Evolutionary conservation across 768 basidiomycete species (phyloP).

Genomic region (Hericium coralloides): DNA sequence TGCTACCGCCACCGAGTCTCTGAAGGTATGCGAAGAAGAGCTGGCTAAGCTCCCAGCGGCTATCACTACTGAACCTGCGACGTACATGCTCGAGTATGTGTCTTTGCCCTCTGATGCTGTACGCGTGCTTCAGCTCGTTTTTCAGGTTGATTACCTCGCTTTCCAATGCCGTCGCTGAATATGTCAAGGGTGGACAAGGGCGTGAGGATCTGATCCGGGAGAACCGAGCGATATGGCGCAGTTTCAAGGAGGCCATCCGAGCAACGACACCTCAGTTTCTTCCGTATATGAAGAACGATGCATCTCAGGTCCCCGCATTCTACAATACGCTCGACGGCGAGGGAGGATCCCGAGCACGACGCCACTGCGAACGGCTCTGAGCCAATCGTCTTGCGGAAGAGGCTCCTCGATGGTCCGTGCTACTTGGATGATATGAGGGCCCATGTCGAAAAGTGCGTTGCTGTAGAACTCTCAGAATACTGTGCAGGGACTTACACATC

Average conservation of each 20-base stretch:
- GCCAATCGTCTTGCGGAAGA: neutral
- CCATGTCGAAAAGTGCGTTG: neutral
- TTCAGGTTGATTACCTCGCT: conserved; percentile 13
- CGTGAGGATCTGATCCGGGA: conserved; percentile 23
- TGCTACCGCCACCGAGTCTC: too few species aligned
- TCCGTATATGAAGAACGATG: conserved; percentile 9
- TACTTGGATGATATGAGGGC: neutral
- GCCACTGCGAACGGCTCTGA: neutral
- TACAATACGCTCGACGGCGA: too few species aligned
- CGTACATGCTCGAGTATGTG: neutral
- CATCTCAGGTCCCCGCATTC: too few species aligned
- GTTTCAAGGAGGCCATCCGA: conserved; percentile 25
- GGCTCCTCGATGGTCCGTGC: neutral
- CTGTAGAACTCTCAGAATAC: neutral
- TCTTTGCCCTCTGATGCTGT: neutral
- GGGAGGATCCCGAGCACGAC: too few species aligned
- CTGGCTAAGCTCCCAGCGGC: neutral
- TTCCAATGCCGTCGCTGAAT: neutral
- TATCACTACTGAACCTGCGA: neutral
- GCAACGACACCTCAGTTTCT: conserved; percentile 28
- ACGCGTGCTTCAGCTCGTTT: neutral
- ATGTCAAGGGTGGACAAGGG: conserved; percentile 21
- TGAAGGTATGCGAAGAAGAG: neutral
- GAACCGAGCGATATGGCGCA: conserved; percentile 20
- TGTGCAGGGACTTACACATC: too few species aligned